phyloP scores from a whole-genome alignment of 139 green algal species.

The Picochlorum sp. region DNA sequence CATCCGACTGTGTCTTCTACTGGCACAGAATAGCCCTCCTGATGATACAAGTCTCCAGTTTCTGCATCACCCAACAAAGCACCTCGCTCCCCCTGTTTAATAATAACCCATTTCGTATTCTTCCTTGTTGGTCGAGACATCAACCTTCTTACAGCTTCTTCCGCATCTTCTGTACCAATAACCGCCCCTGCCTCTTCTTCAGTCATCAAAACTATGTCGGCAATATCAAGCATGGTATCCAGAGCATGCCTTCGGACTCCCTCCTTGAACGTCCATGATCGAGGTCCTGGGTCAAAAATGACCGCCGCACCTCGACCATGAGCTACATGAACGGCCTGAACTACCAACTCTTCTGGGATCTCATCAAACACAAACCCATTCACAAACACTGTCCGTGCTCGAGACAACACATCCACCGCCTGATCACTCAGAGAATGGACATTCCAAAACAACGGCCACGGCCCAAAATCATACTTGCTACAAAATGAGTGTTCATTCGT shows the following conservation, averaged over 20 bases:
- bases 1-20: constrained; percentile 94
- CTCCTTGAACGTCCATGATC: constrained; percentile 48
- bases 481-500: constrained; percentile 62
- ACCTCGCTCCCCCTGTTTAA: constrained; percentile 73
- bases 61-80: constrained; percentile 46
- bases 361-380: constrained; percentile 96
- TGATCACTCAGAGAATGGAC: constrained; percentile 12
- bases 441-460: constrained; percentile 74
- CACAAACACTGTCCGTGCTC: constrained; percentile 43
- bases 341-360: constrained; percentile 56
- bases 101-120: constrained; percentile 60
- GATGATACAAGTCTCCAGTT: constrained; percentile 8
- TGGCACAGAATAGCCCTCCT: constrained; percentile 51
- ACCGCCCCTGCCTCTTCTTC: constrained; percentile 71
- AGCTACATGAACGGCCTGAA: constrained; percentile 36
- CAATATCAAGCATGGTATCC: constrained; percentile 52
- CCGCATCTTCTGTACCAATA: constrained; percentile 53
- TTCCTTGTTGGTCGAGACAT: constrained; percentile 34
- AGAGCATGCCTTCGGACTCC: constrained; percentile 44
- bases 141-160: constrained; percentile 45
- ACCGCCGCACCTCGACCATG: constrained; percentile 50
- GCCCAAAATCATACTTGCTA: constrained; percentile 84
- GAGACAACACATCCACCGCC: constrained; percentile 23
- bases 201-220: constrained; percentile 80
- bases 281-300: constrained; percentile 88